These are phyloP conservation scores for Euphorbia peplus DNA, from an alignment of 345 rosid species.

Conservation along the genomic window DNA sequence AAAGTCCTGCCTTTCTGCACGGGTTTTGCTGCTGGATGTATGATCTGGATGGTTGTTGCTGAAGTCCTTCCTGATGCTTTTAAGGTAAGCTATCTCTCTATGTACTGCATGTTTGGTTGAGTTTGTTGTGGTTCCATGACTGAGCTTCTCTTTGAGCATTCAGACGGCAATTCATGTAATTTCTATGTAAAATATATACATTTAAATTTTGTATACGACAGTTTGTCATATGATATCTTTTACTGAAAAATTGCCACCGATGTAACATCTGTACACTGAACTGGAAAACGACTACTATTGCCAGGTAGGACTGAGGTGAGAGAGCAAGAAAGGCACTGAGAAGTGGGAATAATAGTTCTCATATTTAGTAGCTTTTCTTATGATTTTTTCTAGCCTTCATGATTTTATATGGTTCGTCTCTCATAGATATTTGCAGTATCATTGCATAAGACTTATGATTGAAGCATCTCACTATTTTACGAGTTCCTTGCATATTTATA, in stretches of 20 bases:
- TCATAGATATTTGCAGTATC: neutral
- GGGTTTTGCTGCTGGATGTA: constrained; percentile 99
- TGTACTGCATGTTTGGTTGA: neutral
- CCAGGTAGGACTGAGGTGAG: neutral
- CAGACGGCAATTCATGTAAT: neutral
- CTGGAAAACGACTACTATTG: neutral
- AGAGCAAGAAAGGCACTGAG: neutral
- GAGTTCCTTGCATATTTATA: neutral
- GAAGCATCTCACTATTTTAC: neutral
- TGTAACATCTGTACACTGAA: neutral
- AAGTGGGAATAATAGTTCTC: neutral
- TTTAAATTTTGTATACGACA: neutral
- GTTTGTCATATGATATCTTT: too few species aligned
- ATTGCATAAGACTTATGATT: neutral
- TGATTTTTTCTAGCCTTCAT: neutral
- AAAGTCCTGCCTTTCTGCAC: constrained; percentile 96
- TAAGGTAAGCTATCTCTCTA: constrained; percentile 49
- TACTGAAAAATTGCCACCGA: neutral
- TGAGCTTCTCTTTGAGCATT: constrained; percentile 1
- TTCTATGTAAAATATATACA: neutral
- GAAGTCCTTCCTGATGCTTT: constrained; percentile 99
- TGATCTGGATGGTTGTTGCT: constrained; percentile 99
- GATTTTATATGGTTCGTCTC: neutral
- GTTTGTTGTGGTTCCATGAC: neutral
- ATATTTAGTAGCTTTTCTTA: neutral